Base-by-base conservation (phyloP, 352 stramenopile species). In the Phytophthora macrochlamydospora region DNA sequence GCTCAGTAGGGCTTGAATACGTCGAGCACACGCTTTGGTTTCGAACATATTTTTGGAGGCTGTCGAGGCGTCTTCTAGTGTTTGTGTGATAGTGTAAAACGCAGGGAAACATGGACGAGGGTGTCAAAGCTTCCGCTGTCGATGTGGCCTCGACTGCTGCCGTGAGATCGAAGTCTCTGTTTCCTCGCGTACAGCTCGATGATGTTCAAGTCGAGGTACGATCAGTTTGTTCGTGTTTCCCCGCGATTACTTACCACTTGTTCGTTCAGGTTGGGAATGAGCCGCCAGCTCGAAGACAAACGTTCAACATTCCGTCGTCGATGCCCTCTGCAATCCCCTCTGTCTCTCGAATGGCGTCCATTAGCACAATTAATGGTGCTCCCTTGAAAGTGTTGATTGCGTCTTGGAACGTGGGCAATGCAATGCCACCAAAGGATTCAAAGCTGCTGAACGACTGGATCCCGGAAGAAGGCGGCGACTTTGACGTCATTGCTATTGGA, bases 351-450 rank as follows among this genome's bases (percentile, higher is more conserved):
- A 74, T 62, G 51, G 28, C 13, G 14, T 73, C 38, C 7, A 42
- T 56, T 7, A 69, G 31, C 44, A 42, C 59, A 30, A 63, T 35
- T 29, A 65, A 24, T 31, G 61, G 60, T 12, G 48, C 49, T 9
- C 49, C 62, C 6, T 67, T 92, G 11, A 83, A 85, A 60, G 74
- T 92, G 32, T 69, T 91, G n/a, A 49, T 92, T 42, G 80, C 69
- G 2, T 91, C 89, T 6, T 96, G 89, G 89, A 96, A 96, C 52
- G 80, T 96, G 5, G 89, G 89, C 46, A 96, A 96, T 56, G 85
- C 83, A 7, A 91, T 90, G 82, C 85, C 87, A 28, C 85, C 87
- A 1, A 87, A 88, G 56, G 69, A 76, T 49, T 59, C 69, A 2
- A 81, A 73, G 13, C 43, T 76, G 37, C 62, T 97, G 51, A 51